phyloP scores from a whole-genome alignment of 129 eudicot genomes.

The Mikania micrantha region DNA sequence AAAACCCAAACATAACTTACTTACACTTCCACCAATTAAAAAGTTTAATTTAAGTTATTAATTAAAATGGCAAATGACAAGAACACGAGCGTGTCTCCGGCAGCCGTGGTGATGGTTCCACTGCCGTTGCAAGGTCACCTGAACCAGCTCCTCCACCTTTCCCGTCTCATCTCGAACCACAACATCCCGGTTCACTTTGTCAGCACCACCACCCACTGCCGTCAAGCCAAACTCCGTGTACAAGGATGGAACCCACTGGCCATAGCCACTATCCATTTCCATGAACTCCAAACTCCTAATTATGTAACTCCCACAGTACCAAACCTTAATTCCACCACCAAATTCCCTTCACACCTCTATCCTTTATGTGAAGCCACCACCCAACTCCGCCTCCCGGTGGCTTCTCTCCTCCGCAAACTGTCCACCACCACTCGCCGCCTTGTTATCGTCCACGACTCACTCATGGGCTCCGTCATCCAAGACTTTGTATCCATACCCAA shows the following conservation, averaged over 20 bases:
- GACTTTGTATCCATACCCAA: constrained; percentile 35
- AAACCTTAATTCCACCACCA: constrained; percentile 15
- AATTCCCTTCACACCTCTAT: no score
- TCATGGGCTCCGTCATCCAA: constrained; percentile 16
- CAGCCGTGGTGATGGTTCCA: constrained; percentile 35
- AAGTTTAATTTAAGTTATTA: no score
- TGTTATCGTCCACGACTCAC: no score
- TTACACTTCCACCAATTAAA: not conserved
- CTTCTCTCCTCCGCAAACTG: no score
- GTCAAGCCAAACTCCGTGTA: constrained; percentile 46
- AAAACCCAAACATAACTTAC: not conserved
- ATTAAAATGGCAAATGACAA: not conserved
- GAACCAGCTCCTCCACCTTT: constrained; percentile 50
- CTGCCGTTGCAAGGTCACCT: constrained; percentile 53
- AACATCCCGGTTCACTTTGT: constrained; percentile 34
- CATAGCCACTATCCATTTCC: constrained; percentile 27
- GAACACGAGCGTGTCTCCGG: not conserved
- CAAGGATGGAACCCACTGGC: constrained; percentile 33
- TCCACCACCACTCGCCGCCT: no score
- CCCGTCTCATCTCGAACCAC: constrained; percentile 13
- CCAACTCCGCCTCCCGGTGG: no score
- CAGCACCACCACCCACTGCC: constrained; percentile 30
- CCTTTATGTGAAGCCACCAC: no score
- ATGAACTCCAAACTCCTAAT: constrained; percentile 34
- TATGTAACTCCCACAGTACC: constrained; percentile 41